Base-by-base conservation (phyloP, 306 rosid genomes). In the Lupinus albus region DNA sequence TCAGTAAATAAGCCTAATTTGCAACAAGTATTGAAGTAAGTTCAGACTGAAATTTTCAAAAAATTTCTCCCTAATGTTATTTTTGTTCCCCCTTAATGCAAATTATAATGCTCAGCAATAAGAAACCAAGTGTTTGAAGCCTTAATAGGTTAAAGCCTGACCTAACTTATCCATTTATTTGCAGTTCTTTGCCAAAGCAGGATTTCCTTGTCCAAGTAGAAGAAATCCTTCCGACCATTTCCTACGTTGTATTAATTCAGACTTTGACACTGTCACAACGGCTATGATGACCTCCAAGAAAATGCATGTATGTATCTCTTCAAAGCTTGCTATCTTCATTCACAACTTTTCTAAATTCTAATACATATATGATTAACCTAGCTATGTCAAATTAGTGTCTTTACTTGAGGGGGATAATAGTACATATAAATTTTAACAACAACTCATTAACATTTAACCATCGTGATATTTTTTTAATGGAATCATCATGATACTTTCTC, bases 221-320 rank as follows among this genome's bases (percentile, higher is more conserved):
- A 80, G 96, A 84, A 93, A 88, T 71, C 98, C 98, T 74, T 86
- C 97, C 0, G 98, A 93, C 83, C 98, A 93, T 76, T 89, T 89
- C 83, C 93, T 93, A 15, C 89, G 95, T 14, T 89, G 94, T 52
- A 84, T 89, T 7, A 93, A 93, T 78, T 88, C 98, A 18, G 98
- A 88, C 69, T 93, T 93, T 6, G 98, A 93, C 65, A 64, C 67
- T 57, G 83, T 86, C 69, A 83, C 85, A 16, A 55, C 49, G 2
- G 61, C 87, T 12, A 45, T 87, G 63, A 75, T 61, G 73, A 76
- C 71, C 46, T 75, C 87, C 60, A 82, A 64, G 57, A 80, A 73
- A 81, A 73, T 74, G 21, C 67, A 77, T 14, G 92, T 86, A 80
- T 44, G 74, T 61, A 54, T 66, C 5, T 20, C 28, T 74, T 61